These are phyloP conservation scores for Lathyrus tuberosus DNA, from an alignment of 306 rosid species.

Conservation along the genomic window DNA sequence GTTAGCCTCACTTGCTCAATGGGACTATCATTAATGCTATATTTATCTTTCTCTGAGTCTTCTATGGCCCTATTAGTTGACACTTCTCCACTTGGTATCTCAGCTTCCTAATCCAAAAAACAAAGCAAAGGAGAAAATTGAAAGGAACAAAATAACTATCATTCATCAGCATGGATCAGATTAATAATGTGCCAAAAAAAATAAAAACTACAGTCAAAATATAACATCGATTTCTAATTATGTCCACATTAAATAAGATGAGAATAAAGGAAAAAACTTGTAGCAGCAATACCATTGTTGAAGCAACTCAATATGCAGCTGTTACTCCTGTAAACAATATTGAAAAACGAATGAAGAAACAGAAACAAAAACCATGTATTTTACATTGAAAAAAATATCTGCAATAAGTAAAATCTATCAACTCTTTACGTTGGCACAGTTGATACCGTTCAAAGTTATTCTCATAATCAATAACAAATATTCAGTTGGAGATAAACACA, in stretches of 20 bases:
- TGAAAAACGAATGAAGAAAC: not conserved
- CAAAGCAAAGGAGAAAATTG: slow-evolving; percentile 24
- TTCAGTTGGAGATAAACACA: not conserved
- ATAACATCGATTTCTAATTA: no score
- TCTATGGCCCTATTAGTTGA: slow-evolving; percentile 5
- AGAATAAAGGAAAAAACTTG: not conserved
- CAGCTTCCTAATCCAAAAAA: slow-evolving; percentile 59
- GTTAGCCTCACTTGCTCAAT: slow-evolving; percentile 79
- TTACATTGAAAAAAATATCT: not conserved
- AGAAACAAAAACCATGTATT: not conserved
- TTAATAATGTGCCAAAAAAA: no score
- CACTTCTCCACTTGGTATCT: slow-evolving; percentile 66
- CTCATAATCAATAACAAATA: not conserved
- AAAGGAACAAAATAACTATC: not conserved
- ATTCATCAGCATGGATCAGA: no score
- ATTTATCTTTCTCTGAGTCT: slow-evolving; percentile 4
- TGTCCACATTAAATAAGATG: no score
- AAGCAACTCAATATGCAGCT: not conserved
- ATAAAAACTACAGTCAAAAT: no score
- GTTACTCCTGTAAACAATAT: not conserved
- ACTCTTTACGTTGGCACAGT: not conserved
- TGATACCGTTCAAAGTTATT: no score
- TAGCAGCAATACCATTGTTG: not conserved
- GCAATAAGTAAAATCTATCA: not conserved
- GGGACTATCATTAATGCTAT: slow-evolving; percentile 51